Evolutionary conservation across 129 eudicot species (phyloP), one percentile per base, ranked within the genome.

Genomic region (Flaveria ramosissima): DNA sequence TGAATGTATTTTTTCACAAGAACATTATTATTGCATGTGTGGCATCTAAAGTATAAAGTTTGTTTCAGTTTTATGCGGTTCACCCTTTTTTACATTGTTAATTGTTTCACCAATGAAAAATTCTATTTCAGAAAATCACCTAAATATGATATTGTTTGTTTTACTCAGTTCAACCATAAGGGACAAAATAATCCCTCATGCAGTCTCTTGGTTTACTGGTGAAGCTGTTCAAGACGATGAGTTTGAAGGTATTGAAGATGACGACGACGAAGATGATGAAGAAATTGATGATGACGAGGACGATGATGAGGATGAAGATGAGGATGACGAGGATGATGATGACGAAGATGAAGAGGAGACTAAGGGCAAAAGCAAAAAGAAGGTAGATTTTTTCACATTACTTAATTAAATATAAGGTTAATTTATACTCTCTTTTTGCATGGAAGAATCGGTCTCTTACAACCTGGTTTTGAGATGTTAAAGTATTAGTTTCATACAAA

Each of bases 201-300:
- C 97, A 6, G 93, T 92, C 7, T 92, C 96, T 7, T 92, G 97
- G 97, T 92, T 87, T 80, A 92, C 98, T 27, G 98, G 98, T 10
- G 98, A 92, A 75, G 98, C 98, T 73, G 95, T 62, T 43, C 84
- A 88, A 69, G 92, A 62, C 4, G 97, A 92, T 60, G 92, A 89
- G 1, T 83, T 87, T 77, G 93, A 85, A 16, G 93, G 75, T 21
- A 73, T 78, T 39, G 93, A 88, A 9, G 92, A 83, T 2, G 92
- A 85, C 0, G 95, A 86, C 0, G 87, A 78, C 4, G 97, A 79
- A 3, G 95, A 80, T 0, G 77, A 72, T 0, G 93, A 86, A 0
- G 89, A 84, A 0, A 89, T 84, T 0, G 97, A 85, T 0, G 91
- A 85, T 0, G 96, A 84, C 0, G 89, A 85, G 0, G 90, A 85